Conservation (phyloP, 139 green algal genomes). For the Chlorella sp. region DNA sequence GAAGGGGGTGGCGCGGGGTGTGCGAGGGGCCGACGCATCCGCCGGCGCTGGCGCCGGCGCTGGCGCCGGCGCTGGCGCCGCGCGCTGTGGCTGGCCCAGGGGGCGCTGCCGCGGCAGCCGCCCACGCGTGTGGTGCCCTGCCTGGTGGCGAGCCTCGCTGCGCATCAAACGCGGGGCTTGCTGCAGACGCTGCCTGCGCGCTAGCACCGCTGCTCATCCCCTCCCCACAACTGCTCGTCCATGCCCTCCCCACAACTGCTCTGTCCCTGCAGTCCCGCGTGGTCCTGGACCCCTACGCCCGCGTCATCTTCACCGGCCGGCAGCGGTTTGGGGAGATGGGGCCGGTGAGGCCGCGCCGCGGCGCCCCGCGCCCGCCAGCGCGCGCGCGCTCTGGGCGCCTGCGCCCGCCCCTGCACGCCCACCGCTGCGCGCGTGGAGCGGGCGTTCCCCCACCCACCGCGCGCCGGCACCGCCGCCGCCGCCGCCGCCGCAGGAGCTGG, state of each 20-base stretch:
- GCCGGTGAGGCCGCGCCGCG: constrained; percentile 27
- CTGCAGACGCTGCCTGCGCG: not conserved
- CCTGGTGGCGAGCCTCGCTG: too few relatives aligned
- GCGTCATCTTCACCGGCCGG: constrained; percentile 66
- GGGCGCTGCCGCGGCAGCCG: too few relatives aligned
- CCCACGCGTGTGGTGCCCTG: too few relatives aligned
- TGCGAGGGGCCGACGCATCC: too few relatives aligned
- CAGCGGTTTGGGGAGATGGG: constrained; percentile 79
- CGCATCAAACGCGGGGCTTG: too few relatives aligned
- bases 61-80: too few relatives aligned
- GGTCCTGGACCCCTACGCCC: constrained; percentile 93
- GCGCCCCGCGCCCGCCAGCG: not conserved
- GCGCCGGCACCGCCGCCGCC: not conserved
- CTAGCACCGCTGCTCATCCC: not conserved
- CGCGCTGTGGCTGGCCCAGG: too few relatives aligned
- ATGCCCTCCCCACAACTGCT: not conserved
- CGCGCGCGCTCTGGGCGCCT: not conserved
- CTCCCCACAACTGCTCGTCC: not conserved
- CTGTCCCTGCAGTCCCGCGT: constrained; percentile 50
- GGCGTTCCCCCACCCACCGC: not conserved
- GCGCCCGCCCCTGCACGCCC: not conserved
- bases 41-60: too few relatives aligned
- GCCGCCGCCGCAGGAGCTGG: constrained; percentile 44
- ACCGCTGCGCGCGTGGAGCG: too few relatives aligned
- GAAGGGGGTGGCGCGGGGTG: too few relatives aligned